Evolutionary conservation across 106 monocot genomes (phyloP).

Genomic region (Allium fistulosum): DNA sequence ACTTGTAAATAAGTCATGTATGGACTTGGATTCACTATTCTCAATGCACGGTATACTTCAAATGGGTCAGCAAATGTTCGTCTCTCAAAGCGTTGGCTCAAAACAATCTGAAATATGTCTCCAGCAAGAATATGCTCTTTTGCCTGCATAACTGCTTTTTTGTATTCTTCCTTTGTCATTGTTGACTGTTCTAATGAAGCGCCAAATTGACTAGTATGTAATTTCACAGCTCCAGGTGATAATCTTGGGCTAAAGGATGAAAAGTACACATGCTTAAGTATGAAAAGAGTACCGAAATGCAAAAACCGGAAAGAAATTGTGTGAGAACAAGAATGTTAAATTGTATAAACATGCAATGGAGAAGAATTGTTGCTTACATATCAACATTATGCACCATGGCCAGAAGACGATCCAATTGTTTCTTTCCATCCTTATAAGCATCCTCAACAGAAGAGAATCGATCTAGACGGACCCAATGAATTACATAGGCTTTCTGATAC

Average conservation of each 20-base stretch:
- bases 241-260: constrained; percentile 29
- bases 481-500: constrained; percentile 68
- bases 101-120: constrained; percentile 92
- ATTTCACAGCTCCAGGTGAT: constrained; percentile 57
- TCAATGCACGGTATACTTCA: constrained; percentile 87
- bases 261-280: neutral
- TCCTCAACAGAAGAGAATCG: constrained; percentile 60
- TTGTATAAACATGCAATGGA: neutral
- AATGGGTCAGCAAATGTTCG: constrained; percentile 86
- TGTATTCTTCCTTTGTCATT: constrained; percentile 82
- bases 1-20: constrained; percentile 95
- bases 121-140: constrained; percentile 96
- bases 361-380: constrained; percentile 24
- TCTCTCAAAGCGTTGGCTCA: constrained; percentile 94
- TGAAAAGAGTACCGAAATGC: neutral
- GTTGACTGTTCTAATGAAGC: constrained; percentile 48
- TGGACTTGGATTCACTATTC: constrained; percentile 96
- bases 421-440: constrained; percentile 78
- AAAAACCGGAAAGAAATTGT: neutral
- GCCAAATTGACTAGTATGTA: constrained; percentile 58
- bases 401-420: constrained; percentile 39
- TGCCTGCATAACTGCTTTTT: constrained; percentile 62
- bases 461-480: constrained; percentile 84
- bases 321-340: neutral
- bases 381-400: constrained; percentile 60